Percentiles rank a stretch among this genome's conserved stretches.
These are phyloP conservation scores for Nemania bipapillata DNA, from an alignment of 2,329 filamentous ascomycete genomes.

Conservation along the genomic window DNA sequence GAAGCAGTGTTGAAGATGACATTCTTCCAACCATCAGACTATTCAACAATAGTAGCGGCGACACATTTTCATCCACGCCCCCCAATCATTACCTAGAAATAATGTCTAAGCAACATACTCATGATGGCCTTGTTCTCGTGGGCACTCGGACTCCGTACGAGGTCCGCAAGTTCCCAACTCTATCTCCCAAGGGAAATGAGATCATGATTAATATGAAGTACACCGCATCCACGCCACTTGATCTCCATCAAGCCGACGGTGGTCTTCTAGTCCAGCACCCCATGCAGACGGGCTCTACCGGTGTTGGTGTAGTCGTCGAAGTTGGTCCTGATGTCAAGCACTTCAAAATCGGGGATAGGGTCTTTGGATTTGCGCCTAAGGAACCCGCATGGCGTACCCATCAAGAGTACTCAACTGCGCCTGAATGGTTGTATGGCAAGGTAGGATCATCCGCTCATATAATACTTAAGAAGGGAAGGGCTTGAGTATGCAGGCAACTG, in stretches of 20 bases:
- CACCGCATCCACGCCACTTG: conserved; percentile 70
- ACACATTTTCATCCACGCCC: neutral
- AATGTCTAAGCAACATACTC: conserved; percentile 39
- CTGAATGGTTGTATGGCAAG: conserved; percentile 61
- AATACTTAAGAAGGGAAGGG: neutral
- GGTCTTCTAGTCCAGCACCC: conserved; percentile 64
- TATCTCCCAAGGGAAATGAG: conserved; percentile 57
- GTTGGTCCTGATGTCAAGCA: conserved; percentile 58
- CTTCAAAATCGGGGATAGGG: conserved; percentile 64
- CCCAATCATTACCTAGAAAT: neutral
- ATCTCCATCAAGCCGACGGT: conserved; percentile 71
- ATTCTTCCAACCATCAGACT: conserved; percentile 18
- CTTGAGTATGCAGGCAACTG: neutral
- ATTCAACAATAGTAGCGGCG: neutral
- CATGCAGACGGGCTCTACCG: conserved; percentile 62
- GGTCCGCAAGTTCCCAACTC: conserved; percentile 43
- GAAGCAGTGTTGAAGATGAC: conserved; percentile 13
- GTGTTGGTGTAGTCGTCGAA: conserved; percentile 64
- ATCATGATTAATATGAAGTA: conserved; percentile 66
- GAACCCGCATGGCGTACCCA: conserved; percentile 61
- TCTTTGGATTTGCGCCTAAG: conserved; percentile 66
- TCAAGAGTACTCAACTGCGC: conserved; percentile 66
- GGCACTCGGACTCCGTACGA: conserved; percentile 46
- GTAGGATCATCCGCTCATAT: conserved; percentile 37
- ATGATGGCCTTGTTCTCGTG: conserved; percentile 47